These are phyloP conservation scores for Hypholoma fasciculare DNA, from an alignment of 768 basidiomycete genomes.

Conservation along the genomic window DNA sequence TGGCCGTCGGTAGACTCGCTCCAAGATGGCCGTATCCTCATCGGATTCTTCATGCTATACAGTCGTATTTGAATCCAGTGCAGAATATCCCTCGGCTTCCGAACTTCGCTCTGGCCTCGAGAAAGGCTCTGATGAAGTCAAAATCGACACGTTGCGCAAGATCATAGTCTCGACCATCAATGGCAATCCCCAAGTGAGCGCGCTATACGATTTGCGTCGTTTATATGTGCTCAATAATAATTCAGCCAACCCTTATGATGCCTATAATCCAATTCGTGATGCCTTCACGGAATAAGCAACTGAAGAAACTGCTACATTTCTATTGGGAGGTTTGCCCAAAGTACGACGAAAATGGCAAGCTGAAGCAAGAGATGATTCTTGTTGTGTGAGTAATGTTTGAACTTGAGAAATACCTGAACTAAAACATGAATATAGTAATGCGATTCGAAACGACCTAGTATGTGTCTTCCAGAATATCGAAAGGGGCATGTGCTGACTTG, in stretches of 20 bases:
- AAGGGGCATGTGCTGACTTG: slow-evolving; percentile 3
- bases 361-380: slow-evolving; percentile 99
- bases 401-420: background rate
- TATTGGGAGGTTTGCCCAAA: slow-evolving; percentile 99
- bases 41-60: slow-evolving; percentile 76
- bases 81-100: slow-evolving; percentile 75
- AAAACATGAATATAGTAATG: slow-evolving; percentile 59
- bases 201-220: background rate
- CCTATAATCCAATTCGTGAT: slow-evolving; percentile 98
- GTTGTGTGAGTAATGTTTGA: slow-evolving; percentile 74
- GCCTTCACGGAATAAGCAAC: slow-evolving; percentile 91
- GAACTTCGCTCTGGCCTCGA: slow-evolving; percentile 84
- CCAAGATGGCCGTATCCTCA: slow-evolving; percentile 33
- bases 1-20: slow-evolving; percentile 20
- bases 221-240: slow-evolving; percentile 1
- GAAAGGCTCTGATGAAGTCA: slow-evolving; percentile 96
- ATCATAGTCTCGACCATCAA: slow-evolving; percentile 94
- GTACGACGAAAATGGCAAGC: slow-evolving; percentile 93
- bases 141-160: slow-evolving; percentile 92
- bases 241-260: slow-evolving; percentile 91
- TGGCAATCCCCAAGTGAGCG: slow-evolving; percentile 84
- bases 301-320: slow-evolving; percentile 96
- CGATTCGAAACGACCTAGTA: slow-evolving; percentile 96
- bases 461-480: slow-evolving; percentile 27
- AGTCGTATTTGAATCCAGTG: slow-evolving; percentile 69